Conservation (phyloP, 1,284 basidiomycete genomes). For the Ustilago sp. region DNA sequence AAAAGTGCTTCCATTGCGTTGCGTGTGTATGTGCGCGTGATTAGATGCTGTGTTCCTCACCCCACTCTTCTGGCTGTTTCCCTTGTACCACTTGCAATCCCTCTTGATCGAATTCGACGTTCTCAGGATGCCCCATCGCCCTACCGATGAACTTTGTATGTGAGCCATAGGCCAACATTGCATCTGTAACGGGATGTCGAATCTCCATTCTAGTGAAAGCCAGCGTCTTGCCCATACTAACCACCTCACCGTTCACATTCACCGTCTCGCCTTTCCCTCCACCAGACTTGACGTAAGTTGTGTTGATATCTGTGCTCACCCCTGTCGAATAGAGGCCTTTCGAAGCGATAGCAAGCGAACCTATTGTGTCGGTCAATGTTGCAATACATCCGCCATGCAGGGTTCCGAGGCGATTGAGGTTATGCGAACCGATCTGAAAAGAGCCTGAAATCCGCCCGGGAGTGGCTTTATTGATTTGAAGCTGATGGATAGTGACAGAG, state of each 20-base stretch:
- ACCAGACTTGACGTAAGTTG: slow-evolving; percentile 81
- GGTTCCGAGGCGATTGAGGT: slow-evolving; percentile 68
- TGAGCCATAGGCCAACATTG: slow-evolving; percentile 55
- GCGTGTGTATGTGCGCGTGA: slow-evolving; percentile 1
- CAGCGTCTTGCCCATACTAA: slow-evolving; percentile 61
- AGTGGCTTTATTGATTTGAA: slow-evolving; percentile 44
- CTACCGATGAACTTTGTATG: slow-evolving; percentile 90
- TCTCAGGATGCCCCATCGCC: slow-evolving; percentile 78
- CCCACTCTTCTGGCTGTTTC: slow-evolving; percentile 54
- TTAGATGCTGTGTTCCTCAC: slow-evolving; percentile 19
- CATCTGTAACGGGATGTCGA: slow-evolving; percentile 53
- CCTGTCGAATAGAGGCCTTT: slow-evolving; percentile 86
- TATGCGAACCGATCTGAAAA: slow-evolving; percentile 50
- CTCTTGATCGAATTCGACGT: slow-evolving; percentile 82
- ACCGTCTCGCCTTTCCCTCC: slow-evolving; percentile 70
- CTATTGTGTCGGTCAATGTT: slow-evolving; percentile 85
- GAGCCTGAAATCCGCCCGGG: slow-evolving; percentile 57
- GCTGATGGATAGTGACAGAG: slow-evolving; percentile 49
- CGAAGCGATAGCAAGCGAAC: slow-evolving; percentile 83
- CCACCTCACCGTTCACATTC: slow-evolving; percentile 44
- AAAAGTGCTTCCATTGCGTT: slow-evolving; percentile 2
- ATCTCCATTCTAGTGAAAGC: slow-evolving; percentile 66
- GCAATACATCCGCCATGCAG: slow-evolving; percentile 87
- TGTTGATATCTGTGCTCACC: slow-evolving; percentile 86
- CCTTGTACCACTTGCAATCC: slow-evolving; percentile 81